Percentiles rank a stretch among this genome's conserved stretches.
Evolutionary conservation across 768 basidiomycete genomes (phyloP).

Genomic region (Suillus fuscotomentosus): DNA sequence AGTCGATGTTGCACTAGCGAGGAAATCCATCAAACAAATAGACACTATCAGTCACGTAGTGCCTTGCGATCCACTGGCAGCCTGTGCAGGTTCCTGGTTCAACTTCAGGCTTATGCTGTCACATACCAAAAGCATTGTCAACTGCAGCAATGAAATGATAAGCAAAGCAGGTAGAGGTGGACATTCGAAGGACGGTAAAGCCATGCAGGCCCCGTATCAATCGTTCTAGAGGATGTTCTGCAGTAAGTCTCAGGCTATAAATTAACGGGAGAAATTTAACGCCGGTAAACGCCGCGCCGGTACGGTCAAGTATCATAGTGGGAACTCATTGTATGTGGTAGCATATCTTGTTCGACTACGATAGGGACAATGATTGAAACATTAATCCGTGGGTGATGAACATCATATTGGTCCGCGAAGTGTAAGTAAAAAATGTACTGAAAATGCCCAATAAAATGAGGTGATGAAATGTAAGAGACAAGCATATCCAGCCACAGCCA

Average conservation of each 20-base stretch:
- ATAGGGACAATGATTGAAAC: background rate
- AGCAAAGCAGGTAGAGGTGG: background rate
- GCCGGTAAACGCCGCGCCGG: too few species aligned
- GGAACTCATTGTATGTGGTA: too few species aligned
- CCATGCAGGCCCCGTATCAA: too few species aligned
- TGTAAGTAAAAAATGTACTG: background rate
- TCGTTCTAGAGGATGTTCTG: too few species aligned
- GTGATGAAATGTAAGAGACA: background rate
- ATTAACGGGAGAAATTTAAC: too few species aligned
- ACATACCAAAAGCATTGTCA: background rate
- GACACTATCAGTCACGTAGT: background rate
- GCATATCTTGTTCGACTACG: background rate
- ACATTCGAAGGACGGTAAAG: background rate
- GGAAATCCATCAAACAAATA: background rate
- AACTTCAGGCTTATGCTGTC: too few species aligned
- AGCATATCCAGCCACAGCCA: background rate
- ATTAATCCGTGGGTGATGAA: background rate
- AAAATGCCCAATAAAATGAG: background rate
- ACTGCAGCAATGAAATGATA: background rate
- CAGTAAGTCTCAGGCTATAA: too few species aligned
- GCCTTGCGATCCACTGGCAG: background rate
- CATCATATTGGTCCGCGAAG: background rate
- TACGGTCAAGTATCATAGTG: too few species aligned
- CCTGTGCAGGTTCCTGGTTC: too few species aligned
- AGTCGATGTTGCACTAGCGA: background rate